These are phyloP conservation scores for Rhodotorula sp. DNA, from an alignment of 1,284 basidiomycete species.

Conservation along the genomic window DNA sequence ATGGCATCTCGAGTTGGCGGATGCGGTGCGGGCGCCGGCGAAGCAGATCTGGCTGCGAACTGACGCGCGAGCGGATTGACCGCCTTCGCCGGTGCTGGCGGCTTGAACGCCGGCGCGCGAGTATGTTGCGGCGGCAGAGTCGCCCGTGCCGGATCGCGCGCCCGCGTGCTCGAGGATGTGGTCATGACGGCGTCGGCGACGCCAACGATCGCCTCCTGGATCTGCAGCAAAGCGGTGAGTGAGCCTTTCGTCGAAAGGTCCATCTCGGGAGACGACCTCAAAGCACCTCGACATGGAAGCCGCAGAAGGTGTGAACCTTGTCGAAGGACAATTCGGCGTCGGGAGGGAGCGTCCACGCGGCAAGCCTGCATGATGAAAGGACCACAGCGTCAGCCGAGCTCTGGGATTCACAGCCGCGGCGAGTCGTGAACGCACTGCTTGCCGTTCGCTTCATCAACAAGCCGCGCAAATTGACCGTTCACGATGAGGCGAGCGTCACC, in stretches of 20 bases:
- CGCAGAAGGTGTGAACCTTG: too few relatives aligned
- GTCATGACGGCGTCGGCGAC: too few relatives aligned
- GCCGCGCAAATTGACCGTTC: neutral
- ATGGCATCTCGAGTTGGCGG: neutral
- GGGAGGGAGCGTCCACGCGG: too few relatives aligned
- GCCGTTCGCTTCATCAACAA: neutral
- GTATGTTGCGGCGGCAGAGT: neutral
- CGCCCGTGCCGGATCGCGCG: neutral
- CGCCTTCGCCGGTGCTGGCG: constrained; percentile 6
- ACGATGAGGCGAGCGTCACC: neutral
- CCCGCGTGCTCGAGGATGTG: too few relatives aligned
- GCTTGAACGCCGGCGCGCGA: neutral
- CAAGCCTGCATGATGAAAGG: neutral
- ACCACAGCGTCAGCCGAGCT: constrained; percentile 52
- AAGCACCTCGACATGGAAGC: too few relatives aligned
- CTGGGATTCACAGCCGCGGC: neutral
- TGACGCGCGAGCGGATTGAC: constrained; percentile 24
- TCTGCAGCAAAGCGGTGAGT: too few relatives aligned
- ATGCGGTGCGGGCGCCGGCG: neutral
- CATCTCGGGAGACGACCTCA: too few relatives aligned
- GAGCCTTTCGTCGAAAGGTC: too few relatives aligned
- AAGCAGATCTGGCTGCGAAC: neutral
- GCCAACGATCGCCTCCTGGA: too few relatives aligned
- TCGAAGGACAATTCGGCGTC: too few relatives aligned
- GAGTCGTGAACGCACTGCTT: neutral